phyloP scores from a whole-genome alignment of 1,284 basidiomycete genomes.

The Violaceomyces palustris region DNA sequence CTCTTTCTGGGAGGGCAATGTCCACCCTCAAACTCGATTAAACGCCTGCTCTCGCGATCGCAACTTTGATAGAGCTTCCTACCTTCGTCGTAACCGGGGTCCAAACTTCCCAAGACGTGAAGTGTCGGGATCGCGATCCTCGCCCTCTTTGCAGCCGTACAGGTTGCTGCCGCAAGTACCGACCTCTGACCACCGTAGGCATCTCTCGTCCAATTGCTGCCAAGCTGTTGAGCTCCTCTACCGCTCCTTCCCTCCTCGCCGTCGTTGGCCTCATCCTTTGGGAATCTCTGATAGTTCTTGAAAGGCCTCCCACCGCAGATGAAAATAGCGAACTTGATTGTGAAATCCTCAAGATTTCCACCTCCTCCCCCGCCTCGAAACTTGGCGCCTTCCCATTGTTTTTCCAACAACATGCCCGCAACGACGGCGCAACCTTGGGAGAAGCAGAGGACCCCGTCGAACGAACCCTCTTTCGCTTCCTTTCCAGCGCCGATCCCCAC shows the following conservation, averaged over 20 bases:
- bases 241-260: neutral
- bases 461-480: neutral
- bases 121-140: constrained; percentile 10
- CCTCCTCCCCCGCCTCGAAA: neutral
- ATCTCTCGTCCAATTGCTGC: no score
- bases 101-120: constrained; percentile 15
- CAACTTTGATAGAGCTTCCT: constrained; percentile 9
- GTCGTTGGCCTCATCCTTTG: constrained; percentile 13
- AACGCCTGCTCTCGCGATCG: constrained; percentile 6
- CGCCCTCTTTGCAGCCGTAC: no score
- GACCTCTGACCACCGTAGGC: no score
- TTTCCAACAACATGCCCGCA: constrained; percentile 17
- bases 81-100: constrained; percentile 14
- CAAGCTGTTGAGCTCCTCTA: no score
- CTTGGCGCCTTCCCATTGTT: no score
- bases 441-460: constrained; percentile 28
- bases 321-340: constrained; percentile 14
- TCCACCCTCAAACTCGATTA: constrained; percentile 23
- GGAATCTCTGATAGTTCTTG: constrained; percentile 4
- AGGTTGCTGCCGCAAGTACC: no score
- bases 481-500: no score
- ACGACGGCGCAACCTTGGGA: constrained; percentile 28
- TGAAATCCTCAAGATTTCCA: no score
- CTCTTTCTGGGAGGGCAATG: constrained; percentile 21
- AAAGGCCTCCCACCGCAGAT: constrained; percentile 26